A percentile compares a stretch with the other conserved stretches of the same genome.
Conservation (phyloP, 345 rosid species). For the Aethionema arabicum region DNA sequence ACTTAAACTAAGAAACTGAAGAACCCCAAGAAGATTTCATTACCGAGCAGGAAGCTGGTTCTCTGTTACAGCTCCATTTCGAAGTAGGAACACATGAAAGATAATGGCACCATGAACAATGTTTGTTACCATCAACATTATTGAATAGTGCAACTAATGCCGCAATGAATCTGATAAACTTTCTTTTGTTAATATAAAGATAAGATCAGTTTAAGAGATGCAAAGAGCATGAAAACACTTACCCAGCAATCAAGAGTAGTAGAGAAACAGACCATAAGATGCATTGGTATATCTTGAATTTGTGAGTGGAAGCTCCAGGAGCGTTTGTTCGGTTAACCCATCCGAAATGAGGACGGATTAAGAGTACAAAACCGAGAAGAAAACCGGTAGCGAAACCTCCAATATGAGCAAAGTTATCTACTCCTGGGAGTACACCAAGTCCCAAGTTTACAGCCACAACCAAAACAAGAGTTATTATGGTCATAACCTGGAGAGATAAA, state of each 20-base stretch:
- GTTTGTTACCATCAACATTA: slow-evolving; percentile 82
- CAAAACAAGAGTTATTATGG: slow-evolving; percentile 61
- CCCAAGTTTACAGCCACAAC: slow-evolving; percentile 80
- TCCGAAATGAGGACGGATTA: slow-evolving; percentile 86
- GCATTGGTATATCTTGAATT: slow-evolving; percentile 72
- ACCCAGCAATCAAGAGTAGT: slow-evolving; percentile 65
- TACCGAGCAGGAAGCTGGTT: slow-evolving; percentile 72
- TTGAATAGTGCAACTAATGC: slow-evolving; percentile 69
- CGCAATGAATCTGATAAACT: slow-evolving; percentile 50
- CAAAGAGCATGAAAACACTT: slow-evolving; percentile 33
- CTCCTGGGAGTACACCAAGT: slow-evolving; percentile 88
- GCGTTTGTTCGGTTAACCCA: slow-evolving; percentile 64
- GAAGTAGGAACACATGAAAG: slow-evolving; percentile 90
- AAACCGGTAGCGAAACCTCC: slow-evolving; percentile 93
- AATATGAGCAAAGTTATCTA: slow-evolving; percentile 97
- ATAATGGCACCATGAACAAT: slow-evolving; percentile 96
- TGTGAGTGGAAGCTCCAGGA: slow-evolving; percentile 43
- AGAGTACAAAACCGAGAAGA: slow-evolving; percentile 80
- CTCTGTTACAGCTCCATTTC: slow-evolving; percentile 77
- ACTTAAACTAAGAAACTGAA: background rate
- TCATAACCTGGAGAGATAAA: slow-evolving; percentile 51
- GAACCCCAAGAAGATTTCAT: slow-evolving; percentile 8
- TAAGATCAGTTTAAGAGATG: background rate
- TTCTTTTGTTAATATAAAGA: background rate
- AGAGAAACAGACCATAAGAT: slow-evolving; percentile 76